Percentiles rank a stretch among this genome's conserved stretches.
Conservation (phyloP, 164 flowering plant species). For the Tetracentron sinense region DNA sequence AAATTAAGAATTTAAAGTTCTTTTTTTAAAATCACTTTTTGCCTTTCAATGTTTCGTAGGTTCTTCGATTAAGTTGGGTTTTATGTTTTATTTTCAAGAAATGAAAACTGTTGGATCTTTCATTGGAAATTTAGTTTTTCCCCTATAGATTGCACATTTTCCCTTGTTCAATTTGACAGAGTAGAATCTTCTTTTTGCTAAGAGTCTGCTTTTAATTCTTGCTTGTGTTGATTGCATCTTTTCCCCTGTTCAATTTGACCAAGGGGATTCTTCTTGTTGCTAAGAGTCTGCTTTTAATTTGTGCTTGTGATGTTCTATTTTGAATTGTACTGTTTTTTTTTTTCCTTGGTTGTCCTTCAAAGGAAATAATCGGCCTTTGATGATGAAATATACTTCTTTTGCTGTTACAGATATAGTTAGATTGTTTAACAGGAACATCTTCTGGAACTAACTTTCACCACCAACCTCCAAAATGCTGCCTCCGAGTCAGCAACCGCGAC, state of each 20-base stretch:
- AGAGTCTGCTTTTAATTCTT: not conserved
- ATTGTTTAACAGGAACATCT: constrained; percentile 24
- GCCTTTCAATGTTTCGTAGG: not conserved
- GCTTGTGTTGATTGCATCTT: not conserved
- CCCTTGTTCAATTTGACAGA: no score
- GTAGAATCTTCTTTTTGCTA: no score
- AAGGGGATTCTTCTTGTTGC: not conserved
- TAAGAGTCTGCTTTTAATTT: not conserved
- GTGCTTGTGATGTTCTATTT: not conserved
- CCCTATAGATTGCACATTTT: no score
- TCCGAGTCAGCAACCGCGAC: constrained; percentile 33
- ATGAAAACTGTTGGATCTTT: no score
- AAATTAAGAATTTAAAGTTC: not conserved
- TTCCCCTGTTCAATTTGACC: no score
- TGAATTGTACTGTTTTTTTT: not conserved
- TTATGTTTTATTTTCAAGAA: not conserved
- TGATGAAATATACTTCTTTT: not conserved
- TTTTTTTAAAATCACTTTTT: not conserved
- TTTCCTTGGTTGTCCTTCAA: no score
- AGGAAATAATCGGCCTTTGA: no score
- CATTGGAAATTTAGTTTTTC: no score
- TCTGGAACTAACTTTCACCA: constrained; percentile 27
- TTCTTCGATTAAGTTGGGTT: not conserved
- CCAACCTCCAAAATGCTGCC: constrained; percentile 30
- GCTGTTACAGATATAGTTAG: constrained; percentile 1